phyloP scores from a whole-genome alignment of 192 early-diverging fungal genomes.

The Coemansia sp. region DNA sequence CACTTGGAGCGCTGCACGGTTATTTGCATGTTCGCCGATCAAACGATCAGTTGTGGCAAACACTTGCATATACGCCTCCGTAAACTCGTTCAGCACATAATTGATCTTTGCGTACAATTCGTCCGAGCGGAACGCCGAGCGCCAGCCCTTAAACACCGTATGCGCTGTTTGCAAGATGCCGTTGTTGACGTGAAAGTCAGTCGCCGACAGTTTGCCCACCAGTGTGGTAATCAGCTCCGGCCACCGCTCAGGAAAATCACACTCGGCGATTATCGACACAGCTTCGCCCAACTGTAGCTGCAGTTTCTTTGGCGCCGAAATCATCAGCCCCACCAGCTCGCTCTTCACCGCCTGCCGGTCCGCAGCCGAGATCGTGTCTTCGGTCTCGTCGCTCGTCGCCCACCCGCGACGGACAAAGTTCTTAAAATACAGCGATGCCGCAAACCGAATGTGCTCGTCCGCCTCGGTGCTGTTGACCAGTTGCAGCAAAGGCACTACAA shows the following conservation, averaged over 20 bases:
- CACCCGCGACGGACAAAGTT: conserved; percentile 93
- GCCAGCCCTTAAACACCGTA: conserved; percentile 93
- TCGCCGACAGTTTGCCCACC: conserved; percentile 69
- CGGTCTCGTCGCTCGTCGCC: conserved; percentile 54
- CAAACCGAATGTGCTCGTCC: conserved; percentile 69
- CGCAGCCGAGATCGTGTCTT: conserved; percentile 37
- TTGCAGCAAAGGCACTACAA: conserved; percentile 70
- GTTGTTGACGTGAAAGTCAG: conserved; percentile 83
- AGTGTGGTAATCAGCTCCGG: conserved; percentile 74
- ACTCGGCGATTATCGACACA: conserved; percentile 88
- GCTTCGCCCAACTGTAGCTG: conserved; percentile 92
- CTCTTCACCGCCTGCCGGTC: conserved; percentile 82
- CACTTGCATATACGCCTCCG: conserved; percentile 75
- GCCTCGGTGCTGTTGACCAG: conserved; percentile 64
- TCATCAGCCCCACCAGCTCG: conserved; percentile 86
- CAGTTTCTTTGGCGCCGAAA: conserved; percentile 69
- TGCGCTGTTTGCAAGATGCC: conserved; percentile 93
- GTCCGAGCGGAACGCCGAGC: conserved; percentile 78
- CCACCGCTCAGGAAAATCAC: conserved; percentile 94
- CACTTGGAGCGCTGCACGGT: conserved; percentile 64
- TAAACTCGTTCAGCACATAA: conserved; percentile 84
- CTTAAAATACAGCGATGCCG: conserved; percentile 91
- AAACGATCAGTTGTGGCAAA: conserved; percentile 81
- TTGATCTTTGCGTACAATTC: conserved; percentile 88
- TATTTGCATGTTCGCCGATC: conserved; percentile 66